Conservation (phyloP, 2,329 filamentous ascomycete genomes). For the Leptographium flavum region DNA sequence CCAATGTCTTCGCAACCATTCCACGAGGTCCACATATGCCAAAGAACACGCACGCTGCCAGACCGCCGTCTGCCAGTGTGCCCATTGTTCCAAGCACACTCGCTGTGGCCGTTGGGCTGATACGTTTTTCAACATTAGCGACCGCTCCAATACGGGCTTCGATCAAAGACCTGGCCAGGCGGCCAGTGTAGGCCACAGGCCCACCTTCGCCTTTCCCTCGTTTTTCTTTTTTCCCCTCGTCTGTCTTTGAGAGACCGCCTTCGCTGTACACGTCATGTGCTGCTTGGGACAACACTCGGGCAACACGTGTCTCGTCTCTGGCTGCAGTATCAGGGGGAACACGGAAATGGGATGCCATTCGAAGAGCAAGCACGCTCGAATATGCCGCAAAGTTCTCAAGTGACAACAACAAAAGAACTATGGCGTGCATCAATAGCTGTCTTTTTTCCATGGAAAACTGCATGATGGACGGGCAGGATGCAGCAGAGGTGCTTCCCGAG, state of each 20-base stretch:
- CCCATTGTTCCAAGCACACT: constrained; percentile 70
- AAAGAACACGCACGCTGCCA: constrained; percentile 73
- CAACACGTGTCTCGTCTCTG: constrained; percentile 61
- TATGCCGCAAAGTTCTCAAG: constrained; percentile 65
- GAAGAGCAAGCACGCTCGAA: constrained; percentile 56
- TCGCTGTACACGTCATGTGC: constrained; percentile 53
- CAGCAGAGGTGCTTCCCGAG: constrained; percentile 1
- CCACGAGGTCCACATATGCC: constrained; percentile 82
- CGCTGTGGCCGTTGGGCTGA: constrained; percentile 61
- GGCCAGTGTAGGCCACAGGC: constrained; percentile 54
- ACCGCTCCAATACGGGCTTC: constrained; percentile 67
- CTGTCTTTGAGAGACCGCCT: constrained; percentile 44
- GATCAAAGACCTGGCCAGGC: constrained; percentile 62
- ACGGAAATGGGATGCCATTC: constrained; percentile 57
- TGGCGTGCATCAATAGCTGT: constrained; percentile 53
- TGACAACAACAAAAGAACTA: constrained; percentile 60
- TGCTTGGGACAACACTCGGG: constrained; percentile 57
- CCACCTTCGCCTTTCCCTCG: constrained; percentile 51
- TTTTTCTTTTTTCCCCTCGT: constrained; percentile 49
- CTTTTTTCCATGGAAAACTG: constrained; percentile 45
- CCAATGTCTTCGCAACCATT: constrained; percentile 65
- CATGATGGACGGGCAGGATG: constrained; percentile 17
- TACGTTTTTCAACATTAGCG: constrained; percentile 61
- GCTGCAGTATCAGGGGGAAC: constrained; percentile 50
- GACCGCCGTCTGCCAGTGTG: constrained; percentile 61